phyloP scores from a whole-genome alignment of 768 basidiomycete species.

The Termitomyces sp. region DNA sequence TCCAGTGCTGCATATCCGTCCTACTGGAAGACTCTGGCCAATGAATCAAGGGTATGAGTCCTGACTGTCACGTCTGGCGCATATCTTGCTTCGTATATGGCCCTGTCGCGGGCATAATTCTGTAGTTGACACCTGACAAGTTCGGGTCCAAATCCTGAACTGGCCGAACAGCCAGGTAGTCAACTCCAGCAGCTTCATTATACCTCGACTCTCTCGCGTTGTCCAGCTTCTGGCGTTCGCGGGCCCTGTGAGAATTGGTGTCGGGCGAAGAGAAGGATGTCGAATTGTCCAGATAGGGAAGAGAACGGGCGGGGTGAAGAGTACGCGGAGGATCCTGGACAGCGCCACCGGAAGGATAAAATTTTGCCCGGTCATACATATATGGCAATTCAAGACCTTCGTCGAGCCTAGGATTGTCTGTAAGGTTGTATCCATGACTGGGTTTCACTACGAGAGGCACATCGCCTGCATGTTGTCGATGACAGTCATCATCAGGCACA shows the following conservation, averaged over 20 bases:
- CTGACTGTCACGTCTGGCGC: neutral
- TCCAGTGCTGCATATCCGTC: too few species aligned
- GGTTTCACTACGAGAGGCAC: neutral
- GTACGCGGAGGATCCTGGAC: neutral
- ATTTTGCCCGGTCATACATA: constrained; percentile 6
- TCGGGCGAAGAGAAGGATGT: constrained; percentile 17
- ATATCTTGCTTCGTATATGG: neutral
- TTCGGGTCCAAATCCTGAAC: neutral
- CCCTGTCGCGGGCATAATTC: neutral
- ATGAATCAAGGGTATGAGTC: neutral
- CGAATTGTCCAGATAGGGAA: constrained; percentile 18
- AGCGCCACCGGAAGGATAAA: neutral
- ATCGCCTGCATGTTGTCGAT: neutral
- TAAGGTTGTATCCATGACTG: neutral
- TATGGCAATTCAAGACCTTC: constrained; percentile 4
- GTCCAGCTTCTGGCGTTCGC: constrained; percentile 1
- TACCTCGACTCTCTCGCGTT: neutral
- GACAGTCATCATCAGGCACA: neutral
- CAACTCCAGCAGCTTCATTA: neutral
- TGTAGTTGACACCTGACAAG: neutral
- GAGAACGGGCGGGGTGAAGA: constrained; percentile 2
- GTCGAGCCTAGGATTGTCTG: neutral
- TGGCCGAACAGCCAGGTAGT: neutral
- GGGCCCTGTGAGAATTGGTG: neutral
- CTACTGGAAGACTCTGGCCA: neutral